Conservation (phyloP, 2,329 filamentous ascomycete species). For the Zasmidium cellare region DNA sequence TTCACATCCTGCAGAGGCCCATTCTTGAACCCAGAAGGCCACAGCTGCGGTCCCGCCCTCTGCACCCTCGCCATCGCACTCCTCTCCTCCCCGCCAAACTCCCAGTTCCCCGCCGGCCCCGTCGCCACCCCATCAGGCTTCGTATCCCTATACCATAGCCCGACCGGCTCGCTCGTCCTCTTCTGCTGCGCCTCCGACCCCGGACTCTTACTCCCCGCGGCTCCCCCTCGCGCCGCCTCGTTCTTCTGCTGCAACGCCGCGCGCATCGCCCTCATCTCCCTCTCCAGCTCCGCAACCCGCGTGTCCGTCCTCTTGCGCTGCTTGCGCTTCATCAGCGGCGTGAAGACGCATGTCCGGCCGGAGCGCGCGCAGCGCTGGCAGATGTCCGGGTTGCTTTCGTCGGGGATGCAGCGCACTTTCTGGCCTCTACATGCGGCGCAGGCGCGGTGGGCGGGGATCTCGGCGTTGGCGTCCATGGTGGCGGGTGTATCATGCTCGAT, state of each 20-base stretch:
- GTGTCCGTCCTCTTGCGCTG: constrained; percentile 48
- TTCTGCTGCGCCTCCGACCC: not conserved
- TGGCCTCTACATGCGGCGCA: constrained; percentile 46
- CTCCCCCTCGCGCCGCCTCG: constrained; percentile 3
- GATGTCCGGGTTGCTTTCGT: constrained; percentile 26
- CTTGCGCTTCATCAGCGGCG: constrained; percentile 42
- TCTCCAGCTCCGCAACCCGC: constrained; percentile 46
- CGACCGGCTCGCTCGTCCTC: constrained; percentile 2
- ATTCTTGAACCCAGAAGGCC: constrained; percentile 12
- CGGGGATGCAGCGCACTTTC: constrained; percentile 45
- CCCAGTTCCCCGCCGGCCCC: constrained; percentile 5
- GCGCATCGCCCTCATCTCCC: constrained; percentile 44
- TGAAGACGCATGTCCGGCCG: constrained; percentile 41
- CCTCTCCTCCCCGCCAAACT: not conserved
- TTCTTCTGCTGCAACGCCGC: constrained; percentile 37
- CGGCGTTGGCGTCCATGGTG: constrained; percentile 9
- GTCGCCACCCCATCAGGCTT: constrained; percentile 1
- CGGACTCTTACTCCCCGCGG: not conserved
- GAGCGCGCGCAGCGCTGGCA: constrained; percentile 45
- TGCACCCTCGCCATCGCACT: not conserved
- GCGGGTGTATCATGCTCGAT: not conserved
- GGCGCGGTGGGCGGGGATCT: constrained; percentile 35
- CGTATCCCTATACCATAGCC: constrained; percentile 15
- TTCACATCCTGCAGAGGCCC: constrained; percentile 15
- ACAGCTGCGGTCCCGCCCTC: constrained; percentile 3